A percentile compares a stretch with the other conserved stretches of the same genome.
Evolutionary conservation across 495 filamentous ascomycete species (phyloP).

Genomic region (Elasticomyces elasticus): DNA sequence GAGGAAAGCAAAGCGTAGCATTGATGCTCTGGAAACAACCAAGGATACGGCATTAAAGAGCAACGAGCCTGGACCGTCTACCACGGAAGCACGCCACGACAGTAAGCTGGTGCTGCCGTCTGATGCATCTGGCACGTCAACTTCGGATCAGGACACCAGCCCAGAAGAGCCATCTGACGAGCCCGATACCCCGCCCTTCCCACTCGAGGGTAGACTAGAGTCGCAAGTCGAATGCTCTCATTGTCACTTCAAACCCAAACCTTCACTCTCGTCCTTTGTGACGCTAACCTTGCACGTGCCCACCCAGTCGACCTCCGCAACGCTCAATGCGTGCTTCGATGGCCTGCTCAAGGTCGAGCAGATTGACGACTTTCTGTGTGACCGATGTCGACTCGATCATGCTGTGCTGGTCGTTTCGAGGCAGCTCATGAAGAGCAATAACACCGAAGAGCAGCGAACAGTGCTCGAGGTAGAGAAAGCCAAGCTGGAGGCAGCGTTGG

Average conservation of each 20-base stretch:
- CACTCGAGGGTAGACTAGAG: constrained; percentile 74
- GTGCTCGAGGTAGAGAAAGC: constrained; percentile 45
- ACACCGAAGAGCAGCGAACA: constrained; percentile 35
- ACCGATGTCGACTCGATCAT: constrained; percentile 78
- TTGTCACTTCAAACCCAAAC: constrained; percentile 80
- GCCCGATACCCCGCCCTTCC: constrained; percentile 63
- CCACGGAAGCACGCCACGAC: background rate
- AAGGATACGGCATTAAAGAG: background rate
- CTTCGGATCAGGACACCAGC: background rate
- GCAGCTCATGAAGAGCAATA: constrained; percentile 39
- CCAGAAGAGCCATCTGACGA: constrained; percentile 2
- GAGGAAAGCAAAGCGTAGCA: constrained; percentile 47
- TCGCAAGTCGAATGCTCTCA: constrained; percentile 87
- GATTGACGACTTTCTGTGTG: constrained; percentile 94
- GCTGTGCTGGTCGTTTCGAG: constrained; percentile 46
- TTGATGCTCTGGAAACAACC: background rate
- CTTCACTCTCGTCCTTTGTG: constrained; percentile 75
- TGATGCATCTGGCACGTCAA: background rate
- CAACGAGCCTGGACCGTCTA: background rate
- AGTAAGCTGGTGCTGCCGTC: constrained; percentile 1
- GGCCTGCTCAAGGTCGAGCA: constrained; percentile 87
- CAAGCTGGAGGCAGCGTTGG: constrained; percentile 50
- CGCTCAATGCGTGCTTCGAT: constrained; percentile 73
- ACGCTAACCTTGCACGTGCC: constrained; percentile 88
- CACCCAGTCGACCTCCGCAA: constrained; percentile 51